Percentiles rank a stretch among this genome's conserved stretches.
Conservation (phyloP, 78 protist genomes). For the Cavenderia fasciculata region DNA sequence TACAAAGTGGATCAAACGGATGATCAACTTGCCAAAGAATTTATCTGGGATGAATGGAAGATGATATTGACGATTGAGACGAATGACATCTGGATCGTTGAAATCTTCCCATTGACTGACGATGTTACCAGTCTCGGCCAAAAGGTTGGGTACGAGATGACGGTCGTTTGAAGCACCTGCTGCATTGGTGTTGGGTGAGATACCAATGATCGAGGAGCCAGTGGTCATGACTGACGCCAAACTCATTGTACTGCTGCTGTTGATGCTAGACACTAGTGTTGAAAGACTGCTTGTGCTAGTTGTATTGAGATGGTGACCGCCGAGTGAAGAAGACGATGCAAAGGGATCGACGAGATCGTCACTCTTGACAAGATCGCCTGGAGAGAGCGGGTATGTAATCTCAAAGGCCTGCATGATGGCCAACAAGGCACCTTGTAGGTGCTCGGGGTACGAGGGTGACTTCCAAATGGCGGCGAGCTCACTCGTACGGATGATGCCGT, state of each 20-base stretch:
- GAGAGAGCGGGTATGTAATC: conserved; percentile 46
- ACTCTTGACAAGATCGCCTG: neutral
- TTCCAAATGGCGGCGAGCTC: conserved; percentile 73
- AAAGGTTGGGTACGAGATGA: conserved; percentile 26
- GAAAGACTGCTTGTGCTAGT: neutral
- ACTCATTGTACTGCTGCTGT: too few relatives aligned
- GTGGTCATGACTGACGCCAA: neutral
- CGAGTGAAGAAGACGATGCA: neutral
- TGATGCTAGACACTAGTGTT: too few relatives aligned
- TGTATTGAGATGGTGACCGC: neutral
- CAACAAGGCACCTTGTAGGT: conserved; percentile 43
- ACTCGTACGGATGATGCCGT: conserved; percentile 42
- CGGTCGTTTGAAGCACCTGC: conserved; percentile 10
- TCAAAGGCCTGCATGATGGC: conserved; percentile 79
- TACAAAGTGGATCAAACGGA: conserved; percentile 31
- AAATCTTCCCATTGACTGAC: conserved; percentile 59
- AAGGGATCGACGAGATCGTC: conserved; percentile 7
- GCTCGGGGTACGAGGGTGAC: conserved; percentile 74
- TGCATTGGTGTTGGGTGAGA: conserved; percentile 22
- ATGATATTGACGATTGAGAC: conserved; percentile 63
- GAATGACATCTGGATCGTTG: conserved; percentile 23
- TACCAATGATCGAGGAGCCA: too few relatives aligned
- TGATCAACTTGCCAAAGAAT: conserved; percentile 62
- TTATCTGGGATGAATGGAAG: conserved; percentile 54
- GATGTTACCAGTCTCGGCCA: conserved; percentile 1